Base-by-base conservation (phyloP, 108 stramenopile genomes). In the Skeletonema costatum region DNA sequence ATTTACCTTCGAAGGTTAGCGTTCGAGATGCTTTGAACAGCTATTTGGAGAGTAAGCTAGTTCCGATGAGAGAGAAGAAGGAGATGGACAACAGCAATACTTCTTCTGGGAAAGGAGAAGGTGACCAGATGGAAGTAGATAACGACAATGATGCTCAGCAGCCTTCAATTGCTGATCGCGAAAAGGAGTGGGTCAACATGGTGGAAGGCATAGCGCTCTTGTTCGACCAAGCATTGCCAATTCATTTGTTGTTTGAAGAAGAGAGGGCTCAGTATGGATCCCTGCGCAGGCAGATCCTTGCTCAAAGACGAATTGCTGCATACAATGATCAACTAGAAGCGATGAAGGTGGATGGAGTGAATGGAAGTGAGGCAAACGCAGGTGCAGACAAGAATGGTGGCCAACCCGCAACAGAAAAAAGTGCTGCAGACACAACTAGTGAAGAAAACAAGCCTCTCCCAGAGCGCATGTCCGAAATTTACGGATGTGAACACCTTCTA, bases 191-290 rank as follows among this genome's bases (percentile, higher is more conserved):
- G 87, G 85, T 74, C 25, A 87, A 92, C 32, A 89, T 94, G 89
- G 78, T 83, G 29, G 86, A 90, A 21, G 93, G 93, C 11, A 76
- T 94, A 36, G 79, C 74, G 17, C 60, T 87, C 3, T 82, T 89
- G 41, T 94, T 94, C 71, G 87, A 94, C 59, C 85, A 92, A 68
- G 83, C 90, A 59, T 71, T 92, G 58, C 86, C 87, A 16, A 44
- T 69, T 50, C 81, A 86, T 30, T 79, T 94, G 3, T 70, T 94
- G 19, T 94, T 89, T 83, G 64, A 67, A 7, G 38, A 82, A 53
- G 93, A 94, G 62, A 60, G 76, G 11, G 33, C 73, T 17, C 90
- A 94, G 68, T 68, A 83, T 50, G 41, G 25, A 8, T 63, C 68
- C 0, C 41, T 91, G 29, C 80, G 59, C 51, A 84, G 30, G 21